These are phyloP conservation scores for Neurospora sp. DNA, from an alignment of 495 filamentous ascomycete genomes.

Conservation along the genomic window DNA sequence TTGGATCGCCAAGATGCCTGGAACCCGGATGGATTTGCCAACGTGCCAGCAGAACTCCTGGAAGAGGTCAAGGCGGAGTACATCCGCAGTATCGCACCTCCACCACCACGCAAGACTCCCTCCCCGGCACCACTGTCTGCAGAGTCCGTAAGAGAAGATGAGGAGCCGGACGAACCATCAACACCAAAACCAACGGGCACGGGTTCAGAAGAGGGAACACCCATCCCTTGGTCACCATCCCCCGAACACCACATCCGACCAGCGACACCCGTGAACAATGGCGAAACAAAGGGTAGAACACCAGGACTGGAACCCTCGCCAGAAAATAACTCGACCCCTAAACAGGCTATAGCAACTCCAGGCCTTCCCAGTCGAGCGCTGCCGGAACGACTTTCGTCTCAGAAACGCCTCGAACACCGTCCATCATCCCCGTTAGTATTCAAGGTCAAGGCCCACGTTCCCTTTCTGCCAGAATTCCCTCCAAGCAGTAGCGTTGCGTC, in stretches of 20 bases:
- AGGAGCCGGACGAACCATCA: background rate
- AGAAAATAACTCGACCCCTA: background rate
- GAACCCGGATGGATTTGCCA: conserved; percentile 19
- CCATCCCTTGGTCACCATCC: conserved; percentile 11
- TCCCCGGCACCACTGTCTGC: background rate
- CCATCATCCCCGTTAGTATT: background rate
- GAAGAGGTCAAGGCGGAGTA: conserved; percentile 14
- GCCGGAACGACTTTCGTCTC: background rate
- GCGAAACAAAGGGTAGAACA: background rate
- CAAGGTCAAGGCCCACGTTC: background rate
- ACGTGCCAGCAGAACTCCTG: conserved; percentile 30
- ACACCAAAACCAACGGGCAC: background rate
- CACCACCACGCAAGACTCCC: background rate
- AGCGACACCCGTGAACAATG: background rate
- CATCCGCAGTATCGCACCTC: background rate
- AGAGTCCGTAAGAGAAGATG: background rate
- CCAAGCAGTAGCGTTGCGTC: conserved; percentile 25
- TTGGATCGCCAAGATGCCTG: conserved; percentile 41
- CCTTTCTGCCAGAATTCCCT: conserved; percentile 10
- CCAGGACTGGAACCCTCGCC: background rate
- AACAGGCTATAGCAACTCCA: background rate
- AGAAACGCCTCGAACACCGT: background rate
- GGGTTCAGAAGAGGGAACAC: background rate
- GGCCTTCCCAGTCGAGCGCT: background rate
- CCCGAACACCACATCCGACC: conserved; percentile 1